phyloP scores from a whole-genome alignment of 345 rosid genomes.

The Mercurialis annua region DNA sequence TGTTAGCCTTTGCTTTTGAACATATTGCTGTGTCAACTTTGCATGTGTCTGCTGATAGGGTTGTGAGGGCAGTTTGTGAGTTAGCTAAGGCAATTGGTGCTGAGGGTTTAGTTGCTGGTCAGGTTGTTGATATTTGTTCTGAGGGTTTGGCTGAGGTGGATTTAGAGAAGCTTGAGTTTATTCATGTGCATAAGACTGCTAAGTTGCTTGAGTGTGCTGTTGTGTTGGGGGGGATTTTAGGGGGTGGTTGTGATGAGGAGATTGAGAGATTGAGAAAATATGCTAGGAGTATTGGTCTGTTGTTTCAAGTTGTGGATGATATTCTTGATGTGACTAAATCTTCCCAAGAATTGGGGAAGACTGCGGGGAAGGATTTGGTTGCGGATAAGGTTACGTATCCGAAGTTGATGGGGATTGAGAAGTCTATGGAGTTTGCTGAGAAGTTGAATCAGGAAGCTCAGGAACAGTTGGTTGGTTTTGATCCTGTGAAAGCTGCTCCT shows the following conservation, averaged over 20 bases:
- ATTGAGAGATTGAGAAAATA: constrained; percentile 72
- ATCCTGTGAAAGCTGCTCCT: constrained; percentile 68
- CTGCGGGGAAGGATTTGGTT: constrained; percentile 90
- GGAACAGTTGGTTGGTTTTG: constrained; percentile 58
- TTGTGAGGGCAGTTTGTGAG: constrained; percentile 62
- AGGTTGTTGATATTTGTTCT: constrained; percentile 69
- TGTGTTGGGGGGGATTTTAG: constrained; percentile 75
- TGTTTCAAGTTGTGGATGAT: constrained; percentile 96
- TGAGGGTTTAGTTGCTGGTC: constrained; percentile 82
- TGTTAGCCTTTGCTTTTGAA: constrained; percentile 72
- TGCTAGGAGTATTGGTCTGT: constrained; percentile 64
- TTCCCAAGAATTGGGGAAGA: constrained; percentile 77
- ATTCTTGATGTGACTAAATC: constrained; percentile 91
- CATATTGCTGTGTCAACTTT: constrained; percentile 55
- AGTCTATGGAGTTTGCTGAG: constrained; percentile 64
- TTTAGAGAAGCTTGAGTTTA: constrained; percentile 68
- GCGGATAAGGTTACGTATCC: constrained; percentile 86
- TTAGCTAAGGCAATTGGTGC: constrained; percentile 63
- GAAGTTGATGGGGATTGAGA: constrained; percentile 76
- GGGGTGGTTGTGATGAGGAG: constrained; percentile 67
- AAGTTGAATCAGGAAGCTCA: constrained; percentile 69
- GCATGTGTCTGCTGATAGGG: constrained; percentile 43
- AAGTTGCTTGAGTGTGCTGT: constrained; percentile 74
- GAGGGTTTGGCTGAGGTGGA: constrained; percentile 61
- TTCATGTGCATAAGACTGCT: constrained; percentile 86